Base-by-base conservation (phyloP, 2,329 filamentous ascomycete genomes). In the Juglanconis oblonga region DNA sequence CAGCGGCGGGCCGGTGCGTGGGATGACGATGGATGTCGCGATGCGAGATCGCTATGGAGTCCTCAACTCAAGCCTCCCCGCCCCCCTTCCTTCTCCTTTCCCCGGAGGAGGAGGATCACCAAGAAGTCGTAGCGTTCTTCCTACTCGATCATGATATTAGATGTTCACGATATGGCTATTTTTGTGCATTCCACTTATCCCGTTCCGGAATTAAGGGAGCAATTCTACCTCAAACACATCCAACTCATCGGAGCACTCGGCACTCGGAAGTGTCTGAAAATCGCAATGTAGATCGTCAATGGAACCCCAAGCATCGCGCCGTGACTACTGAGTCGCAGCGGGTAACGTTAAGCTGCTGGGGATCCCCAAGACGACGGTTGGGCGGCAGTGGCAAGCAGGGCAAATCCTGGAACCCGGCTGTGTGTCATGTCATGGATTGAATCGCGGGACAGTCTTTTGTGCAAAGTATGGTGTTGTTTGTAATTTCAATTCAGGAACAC, bases 391-490 rank as follows among this genome's bases (percentile, higher is more conserved):
- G 51, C 51, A 53, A 36, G 59, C 51, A 40, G 51, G 24, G 33
- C 49, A 40, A 49, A 58, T 53, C 59, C 55, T 61, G 59, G 50
- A 51, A 58, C 51, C 55, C 44, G 45, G 51, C 32, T 61, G 36
- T 53, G 51, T 53, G 51, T 52, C 55, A 57, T 50, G 47, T 61
- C 51, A 55, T 55, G 31, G 36, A 51, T 55, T 29, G 55, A 58
- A 47, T 55, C 36, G 50, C 55, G 5, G 29, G 17, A 53, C 50
- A 62, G 32, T 38, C 45, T 35, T 17, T 2, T 38, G 7, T 38
- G 36, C 36, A 11, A 38, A 14, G 44, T 47, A 47, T 47, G 44
- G 44, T 47, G 5, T n/a, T 17, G n/a, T n/a, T 29, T 8, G 14
- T 14, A 47, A 24, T 47, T 52, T 36, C 29, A 52, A 52, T 36